phyloP scores from a whole-genome alignment of 495 filamentous ascomycete species.

The Cenococcum geophilum region DNA sequence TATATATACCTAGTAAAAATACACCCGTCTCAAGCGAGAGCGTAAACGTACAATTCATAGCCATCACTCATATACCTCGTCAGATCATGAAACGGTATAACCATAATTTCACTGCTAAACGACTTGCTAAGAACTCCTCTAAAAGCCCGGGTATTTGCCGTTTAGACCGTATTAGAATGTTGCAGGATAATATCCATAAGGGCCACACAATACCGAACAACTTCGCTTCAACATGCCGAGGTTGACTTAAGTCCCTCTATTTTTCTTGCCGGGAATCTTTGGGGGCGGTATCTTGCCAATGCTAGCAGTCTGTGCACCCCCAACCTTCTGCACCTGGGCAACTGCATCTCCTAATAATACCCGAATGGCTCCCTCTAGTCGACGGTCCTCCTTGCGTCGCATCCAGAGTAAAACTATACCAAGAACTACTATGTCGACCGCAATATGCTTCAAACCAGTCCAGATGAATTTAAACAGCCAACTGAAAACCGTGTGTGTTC shows the following conservation, averaged over 20 bases:
- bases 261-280: constrained; percentile 4
- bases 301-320: constrained; percentile 23
- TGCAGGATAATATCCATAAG: too few species aligned
- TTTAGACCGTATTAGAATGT: too few species aligned
- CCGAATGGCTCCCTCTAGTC: constrained; percentile 69
- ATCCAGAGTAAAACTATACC: constrained; percentile 71
- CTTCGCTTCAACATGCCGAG: too few species aligned
- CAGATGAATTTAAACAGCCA: constrained; percentile 70
- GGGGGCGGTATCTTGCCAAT: constrained; percentile 20
- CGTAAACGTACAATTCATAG: too few species aligned
- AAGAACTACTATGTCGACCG: constrained; percentile 64
- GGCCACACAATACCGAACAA: too few species aligned
- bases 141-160: too few species aligned
- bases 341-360: constrained; percentile 51
- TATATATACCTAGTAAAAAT: too few species aligned
- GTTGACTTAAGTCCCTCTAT: not conserved
- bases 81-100: too few species aligned
- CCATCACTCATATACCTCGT: too few species aligned
- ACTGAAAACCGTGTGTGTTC: constrained; percentile 53
- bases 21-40: too few species aligned
- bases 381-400: constrained; percentile 65
- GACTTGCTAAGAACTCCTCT: too few species aligned
- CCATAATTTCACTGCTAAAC: too few species aligned
- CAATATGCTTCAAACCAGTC: constrained; percentile 63
- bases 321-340: constrained; percentile 39